A percentile compares a stretch with the other conserved stretches of the same genome.
These are phyloP conservation scores for Aschersonia sp. DNA, from an alignment of 2,329 filamentous ascomycete genomes.

Conservation along the genomic window DNA sequence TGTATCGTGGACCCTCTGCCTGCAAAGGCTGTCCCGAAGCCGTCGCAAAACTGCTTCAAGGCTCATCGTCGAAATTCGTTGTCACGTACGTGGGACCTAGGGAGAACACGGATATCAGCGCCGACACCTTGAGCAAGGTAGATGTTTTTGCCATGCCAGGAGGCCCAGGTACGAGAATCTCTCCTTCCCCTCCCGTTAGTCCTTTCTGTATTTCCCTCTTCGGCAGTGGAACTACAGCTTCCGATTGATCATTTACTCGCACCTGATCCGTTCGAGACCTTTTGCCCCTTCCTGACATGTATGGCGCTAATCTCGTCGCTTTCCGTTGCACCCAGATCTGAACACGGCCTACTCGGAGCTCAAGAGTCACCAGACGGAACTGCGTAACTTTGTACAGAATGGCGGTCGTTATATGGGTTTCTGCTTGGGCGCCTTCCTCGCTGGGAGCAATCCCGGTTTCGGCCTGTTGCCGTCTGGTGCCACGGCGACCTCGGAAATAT, in stretches of 20 bases:
- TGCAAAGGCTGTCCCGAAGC: constrained; percentile 8
- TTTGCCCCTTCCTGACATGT: not conserved
- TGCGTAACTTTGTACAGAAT: constrained; percentile 8
- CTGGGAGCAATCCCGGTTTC: constrained; percentile 10
- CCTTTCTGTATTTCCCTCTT: too few relatives aligned
- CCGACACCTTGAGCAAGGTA: constrained; percentile 5
- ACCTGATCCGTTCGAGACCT: not conserved
- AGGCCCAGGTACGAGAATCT: constrained; percentile 6
- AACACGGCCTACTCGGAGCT: constrained; percentile 6
- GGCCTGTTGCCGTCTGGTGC: constrained; percentile 7
- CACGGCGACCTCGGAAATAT: constrained; percentile 4
- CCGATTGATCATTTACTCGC: not conserved
- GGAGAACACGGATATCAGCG: constrained; percentile 5
- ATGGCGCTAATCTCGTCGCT: not conserved
- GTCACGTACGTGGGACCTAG: constrained; percentile 8
- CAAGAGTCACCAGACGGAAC: constrained; percentile 2
- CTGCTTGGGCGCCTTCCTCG: constrained; percentile 13
- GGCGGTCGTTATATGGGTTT: constrained; percentile 13
- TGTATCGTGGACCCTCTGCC: constrained; percentile 9
- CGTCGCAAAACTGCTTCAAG: constrained; percentile 8
- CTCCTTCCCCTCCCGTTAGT: not conserved
- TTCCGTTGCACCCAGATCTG: constrained; percentile 5
- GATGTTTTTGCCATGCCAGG: constrained; percentile 8
- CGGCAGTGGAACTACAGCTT: too few relatives aligned
- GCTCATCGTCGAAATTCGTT: constrained; percentile 7